phyloP scores from a whole-genome alignment of 495 filamentous ascomycete genomes.

The Xylaria venustula region DNA sequence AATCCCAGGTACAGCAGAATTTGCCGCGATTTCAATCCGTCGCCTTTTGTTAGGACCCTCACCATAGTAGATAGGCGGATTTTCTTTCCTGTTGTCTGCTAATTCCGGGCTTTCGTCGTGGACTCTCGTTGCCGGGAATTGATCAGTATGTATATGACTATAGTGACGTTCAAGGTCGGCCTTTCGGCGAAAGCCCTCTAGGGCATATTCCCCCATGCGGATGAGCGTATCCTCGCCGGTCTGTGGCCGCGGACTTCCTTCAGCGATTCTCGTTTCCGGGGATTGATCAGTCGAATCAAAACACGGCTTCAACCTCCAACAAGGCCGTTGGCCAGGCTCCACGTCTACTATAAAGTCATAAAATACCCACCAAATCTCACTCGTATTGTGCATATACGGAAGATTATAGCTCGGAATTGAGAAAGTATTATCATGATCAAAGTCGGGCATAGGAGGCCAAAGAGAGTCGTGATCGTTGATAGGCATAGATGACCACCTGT shows the following conservation, averaged over 20 bases:
- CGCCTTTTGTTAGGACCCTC: no score
- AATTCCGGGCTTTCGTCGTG: no score
- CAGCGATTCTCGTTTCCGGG: slow-evolving; percentile 10
- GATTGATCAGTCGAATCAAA: slow-evolving; percentile 2
- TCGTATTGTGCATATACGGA: background rate
- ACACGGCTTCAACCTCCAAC: slow-evolving; percentile 20
- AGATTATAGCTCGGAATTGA: background rate
- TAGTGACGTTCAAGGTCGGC: slow-evolving; percentile 51
- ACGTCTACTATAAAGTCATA: slow-evolving; percentile 20
- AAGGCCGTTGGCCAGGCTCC: slow-evolving; percentile 17
- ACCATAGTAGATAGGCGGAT: no score
- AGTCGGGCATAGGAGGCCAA: background rate
- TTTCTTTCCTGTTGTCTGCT: no score
- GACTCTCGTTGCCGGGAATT: no score
- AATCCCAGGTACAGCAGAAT: no score
- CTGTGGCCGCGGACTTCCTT: slow-evolving; percentile 14
- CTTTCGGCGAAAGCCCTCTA: slow-evolving; percentile 38
- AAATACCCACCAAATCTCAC: slow-evolving; percentile 5
- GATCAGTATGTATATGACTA: slow-evolving; percentile 38
- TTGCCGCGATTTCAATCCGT: no score
- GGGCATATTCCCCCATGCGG: slow-evolving; percentile 32
- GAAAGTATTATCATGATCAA: background rate
- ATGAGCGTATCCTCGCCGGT: slow-evolving; percentile 6
- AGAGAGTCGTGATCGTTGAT: background rate
- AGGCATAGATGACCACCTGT: background rate